Evolutionary conservation across 768 basidiomycete species (phyloP).

Genomic region (Suillus weaverae): DNA sequence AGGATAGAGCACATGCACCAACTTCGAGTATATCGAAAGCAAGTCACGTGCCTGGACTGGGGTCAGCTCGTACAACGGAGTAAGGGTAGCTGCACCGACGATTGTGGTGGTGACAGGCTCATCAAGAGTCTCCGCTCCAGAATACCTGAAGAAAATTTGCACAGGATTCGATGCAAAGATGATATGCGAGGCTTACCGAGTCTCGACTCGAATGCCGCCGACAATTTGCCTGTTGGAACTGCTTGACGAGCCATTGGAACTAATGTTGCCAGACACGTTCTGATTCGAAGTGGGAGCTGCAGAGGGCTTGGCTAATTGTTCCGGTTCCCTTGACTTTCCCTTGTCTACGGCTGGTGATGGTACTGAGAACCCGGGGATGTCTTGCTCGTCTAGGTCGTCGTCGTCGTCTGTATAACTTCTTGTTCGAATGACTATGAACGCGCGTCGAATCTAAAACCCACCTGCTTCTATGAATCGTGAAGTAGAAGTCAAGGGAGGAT

Average conservation of each 20-base stretch:
- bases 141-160: conserved; percentile 44
- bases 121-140: conserved; percentile 87
- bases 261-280: conserved; percentile 70
- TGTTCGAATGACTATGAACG: conserved; percentile 11
- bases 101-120: conserved; percentile 90
- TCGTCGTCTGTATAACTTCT: conserved; percentile 45
- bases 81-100: conserved; percentile 47
- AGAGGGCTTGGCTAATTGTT: conserved; percentile 47
- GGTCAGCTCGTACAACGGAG: conserved; percentile 11
- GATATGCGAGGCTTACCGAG: conserved; percentile 54
- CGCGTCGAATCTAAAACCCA: conserved; percentile 21
- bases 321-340: conserved; percentile 67
- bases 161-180: background rate
- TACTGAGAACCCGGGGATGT: conserved; percentile 77
- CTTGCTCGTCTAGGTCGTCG: conserved; percentile 80
- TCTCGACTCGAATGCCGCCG: conserved; percentile 88
- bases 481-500: conserved; percentile 45
- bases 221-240: conserved; percentile 60
- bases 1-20: conserved; percentile 93
- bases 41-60: conserved; percentile 76
- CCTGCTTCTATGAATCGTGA: conserved; percentile 85
- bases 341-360: conserved; percentile 59
- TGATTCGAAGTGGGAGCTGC: conserved; percentile 35
- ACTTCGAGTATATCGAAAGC: conserved; percentile 86
- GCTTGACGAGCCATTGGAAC: conserved; percentile 44